Conservation (phyloP, 208 protist genomes). For the Acanthamoeba triangularis region DNA sequence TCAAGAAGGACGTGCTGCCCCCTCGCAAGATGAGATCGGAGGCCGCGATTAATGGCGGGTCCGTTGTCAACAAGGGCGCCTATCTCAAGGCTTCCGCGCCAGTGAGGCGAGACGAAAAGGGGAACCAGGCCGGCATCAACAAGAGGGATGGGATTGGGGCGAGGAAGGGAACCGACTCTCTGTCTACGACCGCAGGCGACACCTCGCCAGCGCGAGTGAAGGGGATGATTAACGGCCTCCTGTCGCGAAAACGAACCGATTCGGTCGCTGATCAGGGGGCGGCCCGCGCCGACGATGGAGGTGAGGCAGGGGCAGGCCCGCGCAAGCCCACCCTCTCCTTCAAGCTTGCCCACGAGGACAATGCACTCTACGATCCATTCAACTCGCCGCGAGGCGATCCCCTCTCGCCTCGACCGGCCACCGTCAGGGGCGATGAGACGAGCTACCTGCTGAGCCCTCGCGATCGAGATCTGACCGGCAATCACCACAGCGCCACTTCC, state of each 20-base stretch:
- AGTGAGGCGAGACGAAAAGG: neutral
- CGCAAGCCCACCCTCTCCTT: slow-evolving; percentile 47
- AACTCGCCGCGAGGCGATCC: neutral
- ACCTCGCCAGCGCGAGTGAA: neutral
- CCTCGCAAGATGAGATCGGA: neutral
- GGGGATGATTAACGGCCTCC: slow-evolving; percentile 4
- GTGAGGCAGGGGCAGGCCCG: neutral
- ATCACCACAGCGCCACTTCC: neutral
- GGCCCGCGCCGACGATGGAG: neutral
- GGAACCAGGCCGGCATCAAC: neutral
- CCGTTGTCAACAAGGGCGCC: neutral
- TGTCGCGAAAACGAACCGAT: neutral
- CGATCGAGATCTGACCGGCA: neutral
- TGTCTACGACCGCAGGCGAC: neutral
- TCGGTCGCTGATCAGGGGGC: neutral
- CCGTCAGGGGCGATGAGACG: neutral
- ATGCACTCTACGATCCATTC: neutral
- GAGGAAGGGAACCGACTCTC: neutral
- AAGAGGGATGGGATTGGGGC: neutral
- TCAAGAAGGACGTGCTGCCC: neutral
- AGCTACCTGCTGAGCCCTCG: neutral
- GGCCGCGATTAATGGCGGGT: neutral
- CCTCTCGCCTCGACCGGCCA: neutral
- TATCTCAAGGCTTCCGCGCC: neutral
- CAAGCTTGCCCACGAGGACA: neutral